phyloP scores from a whole-genome alignment of 768 basidiomycete genomes.

The Symmetrospora coprosmae region DNA sequence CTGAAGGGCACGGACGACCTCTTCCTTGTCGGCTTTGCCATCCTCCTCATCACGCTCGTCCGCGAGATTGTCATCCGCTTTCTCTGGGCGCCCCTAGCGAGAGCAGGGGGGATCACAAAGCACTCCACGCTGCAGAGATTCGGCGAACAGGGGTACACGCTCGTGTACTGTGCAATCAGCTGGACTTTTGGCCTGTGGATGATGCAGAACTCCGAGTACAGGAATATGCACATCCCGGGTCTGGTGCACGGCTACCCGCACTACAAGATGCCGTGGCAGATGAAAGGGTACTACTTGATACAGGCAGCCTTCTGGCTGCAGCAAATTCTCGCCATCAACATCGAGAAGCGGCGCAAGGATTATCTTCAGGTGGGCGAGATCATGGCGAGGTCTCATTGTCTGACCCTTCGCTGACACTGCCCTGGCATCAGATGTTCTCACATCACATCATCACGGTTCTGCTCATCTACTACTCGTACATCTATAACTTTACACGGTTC shows the following conservation, averaged over 20 bases:
- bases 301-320: slow-evolving; percentile 55
- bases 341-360: slow-evolving; percentile 81
- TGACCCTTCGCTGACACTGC: neutral
- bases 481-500: slow-evolving; percentile 67
- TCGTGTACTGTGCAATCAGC: slow-evolving; percentile 53
- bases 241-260: slow-evolving; percentile 77
- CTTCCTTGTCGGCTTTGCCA: slow-evolving; percentile 66
- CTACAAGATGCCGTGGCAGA: slow-evolving; percentile 55
- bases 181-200: neutral
- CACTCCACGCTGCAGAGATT: slow-evolving; percentile 53
- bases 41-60: slow-evolving; percentile 70
- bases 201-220: slow-evolving; percentile 3
- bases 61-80: slow-evolving; percentile 62
- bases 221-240: slow-evolving; percentile 45
- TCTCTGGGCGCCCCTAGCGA: slow-evolving; percentile 66
- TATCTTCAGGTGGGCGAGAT: slow-evolving; percentile 64
- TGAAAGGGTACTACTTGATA: slow-evolving; percentile 36
- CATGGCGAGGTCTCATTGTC: neutral
- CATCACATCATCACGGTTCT: slow-evolving; percentile 82
- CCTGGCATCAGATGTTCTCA: slow-evolving; percentile 44
- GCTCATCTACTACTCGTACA: slow-evolving; percentile 65
- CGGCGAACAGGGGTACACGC: slow-evolving; percentile 87
- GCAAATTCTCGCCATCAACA: slow-evolving; percentile 78
- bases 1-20: slow-evolving; percentile 43
- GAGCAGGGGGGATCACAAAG: slow-evolving; percentile 51